Base-by-base conservation (phyloP, 805 yeast species). In the Wickerhamomyces chambardii region DNA sequence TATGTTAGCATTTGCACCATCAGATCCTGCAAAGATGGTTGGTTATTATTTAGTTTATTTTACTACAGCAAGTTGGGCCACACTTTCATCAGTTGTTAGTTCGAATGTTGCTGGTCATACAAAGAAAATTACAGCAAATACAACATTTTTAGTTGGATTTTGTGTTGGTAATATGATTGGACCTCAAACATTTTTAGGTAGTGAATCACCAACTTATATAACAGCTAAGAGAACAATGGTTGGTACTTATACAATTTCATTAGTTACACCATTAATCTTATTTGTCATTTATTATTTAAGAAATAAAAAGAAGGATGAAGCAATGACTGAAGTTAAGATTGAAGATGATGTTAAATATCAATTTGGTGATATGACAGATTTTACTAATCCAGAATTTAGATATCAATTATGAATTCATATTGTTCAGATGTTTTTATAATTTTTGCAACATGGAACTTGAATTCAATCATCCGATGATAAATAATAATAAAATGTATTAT, bases 161-260 rank as follows among this genome's bases (percentile, higher is more conserved):
- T 75, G 84, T 29, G 70, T 74, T 31, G 84, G 85, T n/a, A 76
- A 79, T 52, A 61, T 82, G 29, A 69, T 78, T 38, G 90, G 89
- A 3, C 87, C 92, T 6, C 86, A 79, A 55, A 66, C 82, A 15
- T 84, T 83, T 59, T 66, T 62, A 38, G 56, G 68, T 0, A 44
- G 55, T 6, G 73, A 79, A 39, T 77, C 74, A n/a, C 87, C 87
- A 6, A 48, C 55, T 29, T 83, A 80, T 47, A 57, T 51, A 7
- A 70, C 73, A 22, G 83, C 79, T 3, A 74, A 74, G 42, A 61
- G 66, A 18, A 61, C 73, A 2, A 61, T 74, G 51, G 64, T 73
- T 38, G 68, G 62, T 12, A 62, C 75, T 32, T 70, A 72, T 44
- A 54, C 63, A 10, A 59, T 50, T 8, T 52, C 69, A 36, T 56